Conservation (phyloP, 2,329 filamentous ascomycete species). For the Penicillium fuscoglaucum region DNA sequence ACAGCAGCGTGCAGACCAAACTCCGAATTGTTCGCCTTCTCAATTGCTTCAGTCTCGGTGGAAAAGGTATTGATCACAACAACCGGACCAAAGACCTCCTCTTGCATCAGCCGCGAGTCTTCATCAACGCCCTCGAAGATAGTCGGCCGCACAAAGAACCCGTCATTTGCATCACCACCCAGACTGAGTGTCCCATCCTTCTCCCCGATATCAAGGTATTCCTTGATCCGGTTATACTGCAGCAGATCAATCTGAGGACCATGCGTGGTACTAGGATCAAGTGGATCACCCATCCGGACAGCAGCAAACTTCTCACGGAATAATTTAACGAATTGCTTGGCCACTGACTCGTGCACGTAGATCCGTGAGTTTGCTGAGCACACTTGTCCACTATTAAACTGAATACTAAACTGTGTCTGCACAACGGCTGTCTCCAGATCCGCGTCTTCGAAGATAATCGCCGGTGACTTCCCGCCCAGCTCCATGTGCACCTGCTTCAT, state of each 20-base stretch:
- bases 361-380: conserved; percentile 66
- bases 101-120: conserved; percentile 34
- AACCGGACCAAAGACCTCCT: conserved; percentile 49
- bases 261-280: conserved; percentile 74
- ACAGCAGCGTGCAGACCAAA: conserved; percentile 35
- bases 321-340: conserved; percentile 74
- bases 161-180: conserved; percentile 70
- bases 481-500: conserved; percentile 39
- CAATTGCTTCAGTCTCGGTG: conserved; percentile 57
- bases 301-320: conserved; percentile 72
- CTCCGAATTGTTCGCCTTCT: conserved; percentile 53
- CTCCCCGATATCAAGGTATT: conserved; percentile 66
- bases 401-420: conserved; percentile 51
- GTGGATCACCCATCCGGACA: conserved; percentile 79
- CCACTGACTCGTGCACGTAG: conserved; percentile 80
- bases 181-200: conserved; percentile 63
- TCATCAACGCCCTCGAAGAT: conserved; percentile 71
- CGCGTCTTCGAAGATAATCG: conserved; percentile 39
- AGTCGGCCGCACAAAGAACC: conserved; percentile 86
- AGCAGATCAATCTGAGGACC: conserved; percentile 79
- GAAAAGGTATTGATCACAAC: conserved; percentile 43
- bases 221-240: conserved; percentile 84
- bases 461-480: conserved; percentile 39
- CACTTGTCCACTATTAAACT: conserved; percentile 58
- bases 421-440: conserved; percentile 49